Evolutionary conservation across 805 yeast genomes (phyloP), one percentile per base, ranked within the genome.

Genomic region (Kodamaea jinghongensis): DNA sequence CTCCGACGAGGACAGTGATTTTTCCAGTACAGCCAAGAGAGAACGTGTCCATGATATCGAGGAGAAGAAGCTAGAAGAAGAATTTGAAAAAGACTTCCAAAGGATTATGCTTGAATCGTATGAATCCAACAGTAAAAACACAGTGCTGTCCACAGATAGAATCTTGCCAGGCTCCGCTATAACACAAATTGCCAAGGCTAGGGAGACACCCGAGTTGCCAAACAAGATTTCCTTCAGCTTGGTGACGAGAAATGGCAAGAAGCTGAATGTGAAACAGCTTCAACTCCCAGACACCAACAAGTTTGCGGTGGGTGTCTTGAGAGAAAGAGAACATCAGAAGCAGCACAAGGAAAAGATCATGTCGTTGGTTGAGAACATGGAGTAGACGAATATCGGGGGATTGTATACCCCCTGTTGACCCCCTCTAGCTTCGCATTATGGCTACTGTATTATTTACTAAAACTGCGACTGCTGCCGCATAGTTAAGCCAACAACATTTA

Each of bases 281-380:
- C 58, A 54, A 4, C 58, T 85, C 26, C 88, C 89, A 0, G 59
- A 70, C 1, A 66, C 76, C 43, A 72, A 73, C 17, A 73, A 67
- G 39, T 73, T 84, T 54, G 83, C 78, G 0, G 67, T 73, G 25
- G 72, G 70, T 22, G 71, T 81, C 12, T 49, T 70, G 17, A 69
- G 68, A 45, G 80, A 78, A 42, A 77, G 73, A 38, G 75, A 68
- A 38, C 68, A 70, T 44, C 65, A 73, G 43, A 67, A 67, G 45
- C 64, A 65, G 29, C 83, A 83, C 56, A 72, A 78, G 39, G 77
- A 77, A 45, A 66, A 71, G 49, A 75, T 84, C 41, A 77, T 79
- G 57, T 68, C 70, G 28, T 69, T 78, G 42, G 84, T 82, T 16
- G 51, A 75, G 29, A 63, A 67, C 22, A 65, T 67, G 67, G 67